Evolutionary conservation across 352 stramenopile genomes (phyloP), one percentile per base, ranked within the genome.

Genomic region (Phytophthora macrochlamydospora): DNA sequence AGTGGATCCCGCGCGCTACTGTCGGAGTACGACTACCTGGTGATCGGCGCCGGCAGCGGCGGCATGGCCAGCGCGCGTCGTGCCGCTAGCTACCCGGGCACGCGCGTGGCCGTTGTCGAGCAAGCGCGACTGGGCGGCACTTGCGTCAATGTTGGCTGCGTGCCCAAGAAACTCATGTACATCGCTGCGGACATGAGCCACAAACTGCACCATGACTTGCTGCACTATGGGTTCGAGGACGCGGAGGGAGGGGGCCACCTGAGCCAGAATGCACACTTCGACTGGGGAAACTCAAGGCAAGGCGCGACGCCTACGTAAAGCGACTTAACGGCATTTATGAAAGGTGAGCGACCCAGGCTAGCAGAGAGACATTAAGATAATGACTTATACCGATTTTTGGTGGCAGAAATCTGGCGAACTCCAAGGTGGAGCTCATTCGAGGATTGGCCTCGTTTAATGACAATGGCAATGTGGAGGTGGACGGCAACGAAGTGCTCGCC

Each of bases 131-230:
- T 94, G 52, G 97, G 96, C 51, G 97, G 98, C 56, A 99, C 98
- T n/a, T 99, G 97, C 65, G 97, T 99, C 51, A 99, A 99, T 74
- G 96, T 99, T 1, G 97, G 98, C 56, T 99, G 97, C 81, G 97
- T 99, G 45, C 97, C 98, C n/a, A 99, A 99, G 79, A 99, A 99
- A 74, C 91, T 99, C 56, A 99, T 99, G 97, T 92, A 82, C 61
- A 64, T 87, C n/a, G 85, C 83, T 7, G 85, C 85, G 9, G 85
- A 82, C 46, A 83, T 93, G 70, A 67, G 59, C 8, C 81, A 93
- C 55, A 71, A 71, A 32, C 56, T 91, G 24, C 71, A 76, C 40
- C 83, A 81, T 49, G 80, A 94, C 24, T 69, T 77, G 2, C 40
- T 73, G 8, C 66, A 88, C 58, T 92, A 91, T 40, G 82, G 84